Conservation (phyloP, 2,329 filamentous ascomycete species). For the Aspergillus tanneri region DNA sequence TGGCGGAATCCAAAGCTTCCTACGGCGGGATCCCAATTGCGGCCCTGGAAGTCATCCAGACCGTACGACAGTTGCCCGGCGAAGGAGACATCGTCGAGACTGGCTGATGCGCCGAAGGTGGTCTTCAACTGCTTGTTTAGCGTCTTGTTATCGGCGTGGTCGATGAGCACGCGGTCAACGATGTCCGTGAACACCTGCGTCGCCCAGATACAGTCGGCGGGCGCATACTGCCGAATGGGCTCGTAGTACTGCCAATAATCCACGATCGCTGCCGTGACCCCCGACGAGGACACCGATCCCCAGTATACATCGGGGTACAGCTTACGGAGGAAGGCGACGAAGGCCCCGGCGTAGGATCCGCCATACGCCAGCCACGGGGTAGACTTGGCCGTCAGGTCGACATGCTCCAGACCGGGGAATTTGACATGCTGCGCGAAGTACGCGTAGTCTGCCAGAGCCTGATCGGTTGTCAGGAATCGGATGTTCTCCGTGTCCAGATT, state of each 20-base stretch:
- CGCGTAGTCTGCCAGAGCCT: constrained; percentile 75
- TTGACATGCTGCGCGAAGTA: constrained; percentile 75
- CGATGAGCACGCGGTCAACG: constrained; percentile 58
- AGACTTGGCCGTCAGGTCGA: constrained; percentile 63
- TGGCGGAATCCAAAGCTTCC: constrained; percentile 50
- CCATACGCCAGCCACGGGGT: constrained; percentile 78
- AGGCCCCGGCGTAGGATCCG: constrained; percentile 78
- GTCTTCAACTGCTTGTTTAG: constrained; percentile 52
- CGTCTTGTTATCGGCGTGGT: constrained; percentile 45
- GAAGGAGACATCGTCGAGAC: constrained; percentile 17
- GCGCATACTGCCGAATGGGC: constrained; percentile 56
- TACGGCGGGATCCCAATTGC: constrained; percentile 60
- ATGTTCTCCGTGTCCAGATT: constrained; percentile 69
- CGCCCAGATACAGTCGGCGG: constrained; percentile 62
- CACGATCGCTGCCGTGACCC: constrained; percentile 72
- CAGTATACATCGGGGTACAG: constrained; percentile 76
- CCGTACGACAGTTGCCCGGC: constrained; percentile 41
- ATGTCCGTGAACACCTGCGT: constrained; percentile 62
- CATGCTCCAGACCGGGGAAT: constrained; percentile 67
- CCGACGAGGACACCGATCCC: constrained; percentile 76
- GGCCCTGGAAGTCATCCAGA: constrained; percentile 54
- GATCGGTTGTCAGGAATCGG: constrained; percentile 79
- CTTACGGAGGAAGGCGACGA: constrained; percentile 73
- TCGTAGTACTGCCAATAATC: constrained; percentile 71
- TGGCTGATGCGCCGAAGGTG: constrained; percentile 49